Conservation (phyloP, 2,329 filamentous ascomycete genomes). For the Penicillium sp. region DNA sequence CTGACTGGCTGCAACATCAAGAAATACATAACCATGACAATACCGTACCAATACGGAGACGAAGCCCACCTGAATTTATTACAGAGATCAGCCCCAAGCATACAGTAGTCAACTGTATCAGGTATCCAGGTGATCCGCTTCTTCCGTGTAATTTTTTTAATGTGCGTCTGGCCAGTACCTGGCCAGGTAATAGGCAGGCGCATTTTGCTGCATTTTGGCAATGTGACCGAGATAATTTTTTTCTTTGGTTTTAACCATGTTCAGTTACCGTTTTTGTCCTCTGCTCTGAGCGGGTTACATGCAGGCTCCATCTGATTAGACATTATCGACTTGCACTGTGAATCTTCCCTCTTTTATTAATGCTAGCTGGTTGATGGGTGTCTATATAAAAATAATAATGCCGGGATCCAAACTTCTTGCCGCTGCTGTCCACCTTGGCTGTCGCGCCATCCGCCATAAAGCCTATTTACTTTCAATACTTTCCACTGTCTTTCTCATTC, state of each 20-base stretch:
- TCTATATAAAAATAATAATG: constrained; percentile 14
- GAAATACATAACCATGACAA: no score
- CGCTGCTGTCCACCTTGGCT: constrained; percentile 8
- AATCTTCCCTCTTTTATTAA: no score
- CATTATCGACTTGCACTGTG: background rate
- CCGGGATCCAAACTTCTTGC: constrained; percentile 3
- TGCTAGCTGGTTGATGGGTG: background rate
- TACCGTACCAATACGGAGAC: no score
- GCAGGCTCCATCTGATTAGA: background rate
- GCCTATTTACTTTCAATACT: constrained; percentile 1
- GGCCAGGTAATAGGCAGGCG: background rate
- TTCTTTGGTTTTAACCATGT: background rate
- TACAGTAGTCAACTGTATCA: no score
- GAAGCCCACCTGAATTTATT: no score
- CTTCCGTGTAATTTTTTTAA: no score
- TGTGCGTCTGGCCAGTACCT: no score
- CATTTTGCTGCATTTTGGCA: background rate
- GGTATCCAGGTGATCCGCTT: no score
- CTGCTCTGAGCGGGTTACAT: no score
- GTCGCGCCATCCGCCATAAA: constrained; percentile 10
- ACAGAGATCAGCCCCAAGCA: no score
- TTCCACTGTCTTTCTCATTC: constrained; percentile 10
- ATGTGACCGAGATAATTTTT: no score
- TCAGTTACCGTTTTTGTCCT: background rate
- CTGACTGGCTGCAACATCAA: no score